Percentiles rank a stretch among this genome's conserved stretches.
phyloP scores from a whole-genome alignment of 83 land plant species.

The Diphasiastrum complanatum region DNA sequence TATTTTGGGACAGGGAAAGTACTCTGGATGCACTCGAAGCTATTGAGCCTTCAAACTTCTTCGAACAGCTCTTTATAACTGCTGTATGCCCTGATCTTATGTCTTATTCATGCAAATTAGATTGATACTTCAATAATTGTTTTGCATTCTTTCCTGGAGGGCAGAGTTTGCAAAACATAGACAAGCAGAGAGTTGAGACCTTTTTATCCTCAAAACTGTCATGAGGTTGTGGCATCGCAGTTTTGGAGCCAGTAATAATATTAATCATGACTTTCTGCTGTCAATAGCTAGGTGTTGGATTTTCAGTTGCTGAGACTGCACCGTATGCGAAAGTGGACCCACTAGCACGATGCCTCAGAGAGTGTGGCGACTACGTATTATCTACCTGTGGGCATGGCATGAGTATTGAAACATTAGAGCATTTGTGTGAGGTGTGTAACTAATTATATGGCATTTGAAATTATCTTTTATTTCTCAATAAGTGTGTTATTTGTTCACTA shows the following conservation, averaged over 20 bases:
- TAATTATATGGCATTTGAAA: no score
- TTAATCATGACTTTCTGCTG: neutral
- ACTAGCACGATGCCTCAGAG: conserved; percentile 51
- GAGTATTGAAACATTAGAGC: conserved; percentile 46
- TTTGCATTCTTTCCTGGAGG: no score
- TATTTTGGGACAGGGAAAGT: conserved; percentile 62
- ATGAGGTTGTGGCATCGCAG: no score
- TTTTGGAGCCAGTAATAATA: conserved; percentile 17
- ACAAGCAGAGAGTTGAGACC: no score
- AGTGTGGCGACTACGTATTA: conserved; percentile 63
- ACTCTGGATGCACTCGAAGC: conserved; percentile 56
- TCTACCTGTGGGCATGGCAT: conserved; percentile 41
- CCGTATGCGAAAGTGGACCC: conserved; percentile 34
- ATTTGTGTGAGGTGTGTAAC: no score
- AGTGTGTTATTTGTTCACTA: no score
- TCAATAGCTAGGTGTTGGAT: conserved; percentile 62
- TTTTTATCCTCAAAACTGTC: no score
- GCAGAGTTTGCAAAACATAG: no score
- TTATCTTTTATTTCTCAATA: no score
- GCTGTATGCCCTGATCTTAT: conserved; percentile 16
- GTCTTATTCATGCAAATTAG: neutral
- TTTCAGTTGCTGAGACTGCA: conserved; percentile 57
- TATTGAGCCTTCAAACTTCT: conserved; percentile 64
- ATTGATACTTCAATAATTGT: neutral
- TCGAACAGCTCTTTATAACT: conserved; percentile 65